Conservation (phyloP, 2,329 filamentous ascomycete species). For the Rachicladosporium sp. region DNA sequence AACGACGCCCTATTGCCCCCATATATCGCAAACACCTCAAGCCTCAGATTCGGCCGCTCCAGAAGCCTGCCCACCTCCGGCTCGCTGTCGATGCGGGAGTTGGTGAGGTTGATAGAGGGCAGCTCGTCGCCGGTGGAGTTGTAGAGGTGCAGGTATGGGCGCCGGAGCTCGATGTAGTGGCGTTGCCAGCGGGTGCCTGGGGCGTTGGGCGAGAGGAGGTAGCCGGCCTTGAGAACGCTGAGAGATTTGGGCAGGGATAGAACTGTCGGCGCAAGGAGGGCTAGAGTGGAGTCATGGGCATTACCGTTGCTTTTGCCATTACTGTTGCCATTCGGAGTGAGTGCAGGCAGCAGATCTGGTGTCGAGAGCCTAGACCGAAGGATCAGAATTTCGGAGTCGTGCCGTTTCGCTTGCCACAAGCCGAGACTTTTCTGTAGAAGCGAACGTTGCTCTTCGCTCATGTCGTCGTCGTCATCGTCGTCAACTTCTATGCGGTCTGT, state of each 20-base stretch:
- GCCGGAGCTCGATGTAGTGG: conserved; percentile 81
- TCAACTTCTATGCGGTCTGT: conserved; percentile 15
- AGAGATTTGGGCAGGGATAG: conserved; percentile 67
- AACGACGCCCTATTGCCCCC: conserved; percentile 90
- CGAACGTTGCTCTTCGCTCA: conserved; percentile 23
- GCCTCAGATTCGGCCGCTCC: conserved; percentile 20
- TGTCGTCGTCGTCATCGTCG: conserved; percentile 5
- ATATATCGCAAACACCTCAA: conserved; percentile 76
- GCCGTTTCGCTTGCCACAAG: conserved; percentile 46
- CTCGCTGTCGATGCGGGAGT: conserved; percentile 82
- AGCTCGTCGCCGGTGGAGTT: conserved; percentile 81
- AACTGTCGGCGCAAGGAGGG: conserved; percentile 65
- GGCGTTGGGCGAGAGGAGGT: conserved; percentile 66
- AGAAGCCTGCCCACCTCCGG: conserved; percentile 76
- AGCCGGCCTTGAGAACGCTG: conserved; percentile 66
- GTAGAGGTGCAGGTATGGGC: conserved; percentile 86
- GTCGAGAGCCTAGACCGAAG: conserved; percentile 48
- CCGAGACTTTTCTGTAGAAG: conserved; percentile 44
- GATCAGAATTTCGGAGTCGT: conserved; percentile 34
- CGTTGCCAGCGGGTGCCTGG: conserved; percentile 77
- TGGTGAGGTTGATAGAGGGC: conserved; percentile 74
- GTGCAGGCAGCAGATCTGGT: conserved; percentile 48
- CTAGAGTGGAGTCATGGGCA: conserved; percentile 24
- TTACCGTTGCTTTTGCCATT: conserved; percentile 15
- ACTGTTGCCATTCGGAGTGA: conserved; percentile 16